Percentiles rank a stretch among this genome's conserved stretches.
Evolutionary conservation across 225 moss, liverwort and hornwort species (phyloP).

Genomic region (Neckera pumila): DNA sequence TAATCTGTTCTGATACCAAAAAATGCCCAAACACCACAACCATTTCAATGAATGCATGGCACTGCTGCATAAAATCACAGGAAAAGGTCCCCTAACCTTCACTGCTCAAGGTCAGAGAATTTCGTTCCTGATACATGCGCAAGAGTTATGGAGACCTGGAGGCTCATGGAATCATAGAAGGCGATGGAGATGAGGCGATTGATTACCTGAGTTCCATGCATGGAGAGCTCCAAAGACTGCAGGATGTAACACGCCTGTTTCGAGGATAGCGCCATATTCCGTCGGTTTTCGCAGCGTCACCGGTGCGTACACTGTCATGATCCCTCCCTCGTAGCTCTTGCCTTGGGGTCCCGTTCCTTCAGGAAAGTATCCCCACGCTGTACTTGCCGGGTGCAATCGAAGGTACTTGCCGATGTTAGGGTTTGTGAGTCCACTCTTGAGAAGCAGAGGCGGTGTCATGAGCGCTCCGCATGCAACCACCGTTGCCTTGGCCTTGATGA

Average conservation of each 20-base stretch:
- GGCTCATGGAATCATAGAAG: background rate
- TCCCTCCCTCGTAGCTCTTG: constrained; percentile 50
- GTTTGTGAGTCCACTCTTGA: constrained; percentile 56
- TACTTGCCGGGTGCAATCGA: constrained; percentile 48
- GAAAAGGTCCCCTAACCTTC: background rate
- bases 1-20: background rate
- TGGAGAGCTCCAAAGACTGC: constrained; percentile 25
- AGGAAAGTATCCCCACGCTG: constrained; percentile 53
- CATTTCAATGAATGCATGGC: no score
- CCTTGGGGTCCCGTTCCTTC: constrained; percentile 36
- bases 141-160: background rate
- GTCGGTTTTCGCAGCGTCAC: constrained; percentile 23
- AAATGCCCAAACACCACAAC: background rate
- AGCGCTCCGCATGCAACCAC: constrained; percentile 63
- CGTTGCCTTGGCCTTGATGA: constrained; percentile 52
- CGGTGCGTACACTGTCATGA: constrained; percentile 56
- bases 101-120: background rate
- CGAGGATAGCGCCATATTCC: constrained; percentile 58
- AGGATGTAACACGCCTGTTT: constrained; percentile 56
- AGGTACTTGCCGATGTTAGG: constrained; percentile 62
- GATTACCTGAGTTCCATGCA: constrained; percentile 54
- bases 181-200: background rate
- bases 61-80: background rate
- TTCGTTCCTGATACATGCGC: background rate
- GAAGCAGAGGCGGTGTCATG: constrained; percentile 62